A percentile compares a stretch with the other conserved stretches of the same genome.
Evolutionary conservation across 176 grass and related monocot genomes (phyloP).

Genomic region (Rhipidocladum racemiflorum): DNA sequence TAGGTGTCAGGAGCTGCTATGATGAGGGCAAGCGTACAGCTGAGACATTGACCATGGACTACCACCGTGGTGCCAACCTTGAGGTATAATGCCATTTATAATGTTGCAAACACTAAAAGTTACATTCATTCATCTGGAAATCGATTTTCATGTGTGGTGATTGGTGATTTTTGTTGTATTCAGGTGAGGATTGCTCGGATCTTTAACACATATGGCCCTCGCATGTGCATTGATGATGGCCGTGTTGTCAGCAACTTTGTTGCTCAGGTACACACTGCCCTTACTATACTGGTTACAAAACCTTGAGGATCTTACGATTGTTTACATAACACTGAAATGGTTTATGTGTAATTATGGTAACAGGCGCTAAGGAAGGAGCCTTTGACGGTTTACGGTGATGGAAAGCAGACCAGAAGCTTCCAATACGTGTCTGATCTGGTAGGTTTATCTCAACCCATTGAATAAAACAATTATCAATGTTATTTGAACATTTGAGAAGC

Average conservation of each 20-base stretch:
- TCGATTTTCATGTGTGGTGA: not conserved
- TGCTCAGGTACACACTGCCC: slow-evolving; percentile 53
- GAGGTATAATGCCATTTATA: slow-evolving; percentile 41
- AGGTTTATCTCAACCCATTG: not conserved
- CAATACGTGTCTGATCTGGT: slow-evolving; percentile 97
- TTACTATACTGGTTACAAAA: not conserved
- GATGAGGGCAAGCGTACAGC: slow-evolving; percentile 88
- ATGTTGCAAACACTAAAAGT: slow-evolving; percentile 14
- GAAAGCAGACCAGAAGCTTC: slow-evolving; percentile 96
- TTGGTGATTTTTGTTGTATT: slow-evolving; percentile 4
- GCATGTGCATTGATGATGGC: slow-evolving; percentile 96
- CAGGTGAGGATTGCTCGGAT: slow-evolving; percentile 86
- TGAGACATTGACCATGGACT: slow-evolving; percentile 94
- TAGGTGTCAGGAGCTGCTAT: slow-evolving; percentile 91
- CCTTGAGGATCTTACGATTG: not conserved
- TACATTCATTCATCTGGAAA: not conserved
- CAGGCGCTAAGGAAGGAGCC: slow-evolving; percentile 85
- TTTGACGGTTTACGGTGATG: slow-evolving; percentile 86
- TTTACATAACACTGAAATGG: slow-evolving; percentile 11
- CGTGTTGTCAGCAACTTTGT: slow-evolving; percentile 97
- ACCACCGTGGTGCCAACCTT: slow-evolving; percentile 82
- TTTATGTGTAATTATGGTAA: slow-evolving; percentile 1
- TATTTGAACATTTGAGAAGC: not conserved
- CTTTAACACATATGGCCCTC: slow-evolving; percentile 88
- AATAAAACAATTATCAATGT: not conserved